Base-by-base conservation (phyloP, 1,284 basidiomycete genomes). In the Cryptococcus sp. region DNA sequence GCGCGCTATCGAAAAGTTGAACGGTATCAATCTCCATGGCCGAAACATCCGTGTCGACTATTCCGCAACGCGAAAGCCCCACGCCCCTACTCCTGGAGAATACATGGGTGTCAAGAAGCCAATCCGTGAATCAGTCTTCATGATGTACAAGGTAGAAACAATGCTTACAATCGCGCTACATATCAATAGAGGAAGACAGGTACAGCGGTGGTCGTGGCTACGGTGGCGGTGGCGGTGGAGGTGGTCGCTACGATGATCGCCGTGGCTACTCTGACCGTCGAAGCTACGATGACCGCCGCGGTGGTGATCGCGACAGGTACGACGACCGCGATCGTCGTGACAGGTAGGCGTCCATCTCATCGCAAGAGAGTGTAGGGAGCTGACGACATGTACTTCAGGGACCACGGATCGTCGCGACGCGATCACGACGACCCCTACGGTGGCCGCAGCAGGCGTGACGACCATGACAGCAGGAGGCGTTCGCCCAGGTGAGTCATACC, bases 41-140 rank as follows among this genome's bases (percentile, higher is more conserved):
- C 90, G 95, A 58, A 86, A 89, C 51, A 94, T 99, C 71, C 91
- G 95, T 56, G 95, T 99, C 50, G 95, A 99, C 78, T 99, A 89
- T 76, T 97, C 93, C 1, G 90, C 95, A 45, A 99, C 96, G 5
- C 86, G 89, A 64, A 86, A 90, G 55, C 89, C 95, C 25, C 95
- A 99, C 79, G 88, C 90, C 16, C 92, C 96, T 11, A 99, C 95
- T 16, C 95, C 96, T 4, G 95, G 95, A 63, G 91, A 97, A 80
- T 99, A 99, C 81, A 94, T 94, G 88, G 93, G 93, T 17, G 89
- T 91, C 69, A 87, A 89, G 66, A 87, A 90, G 47, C 82, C 85
- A 60, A 57, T 69, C 35, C 17, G 66, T 67, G 52, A 58, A 59
- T 65, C 27, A 17, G 41, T 56, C 57, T 23, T 15, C 10, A 50